Evolutionary conservation across 169 alveolate genomes (phyloP).

Genomic region (Plasmodium yoelii): DNA sequence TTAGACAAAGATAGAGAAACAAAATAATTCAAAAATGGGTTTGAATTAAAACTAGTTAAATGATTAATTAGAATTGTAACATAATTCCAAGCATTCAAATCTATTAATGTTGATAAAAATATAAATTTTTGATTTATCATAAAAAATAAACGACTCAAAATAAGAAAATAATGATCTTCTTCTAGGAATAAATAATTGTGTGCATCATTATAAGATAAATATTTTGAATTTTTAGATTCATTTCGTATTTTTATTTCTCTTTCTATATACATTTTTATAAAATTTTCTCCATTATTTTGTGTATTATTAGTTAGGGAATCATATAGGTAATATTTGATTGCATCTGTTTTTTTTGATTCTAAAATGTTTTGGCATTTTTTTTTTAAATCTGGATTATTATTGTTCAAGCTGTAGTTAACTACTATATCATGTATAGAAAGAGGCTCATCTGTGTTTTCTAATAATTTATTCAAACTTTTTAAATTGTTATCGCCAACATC

Average conservation of each 20-base stretch:
- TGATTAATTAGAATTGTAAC: slow-evolving; percentile 9
- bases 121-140: slow-evolving; percentile 31
- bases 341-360: slow-evolving; percentile 22
- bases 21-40: slow-evolving; percentile 50
- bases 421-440: slow-evolving; percentile 8
- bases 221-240: slow-evolving; percentile 22
- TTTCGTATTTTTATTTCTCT: slow-evolving; percentile 48
- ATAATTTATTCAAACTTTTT: not conserved
- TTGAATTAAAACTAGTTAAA: slow-evolving; percentile 32
- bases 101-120: slow-evolving; percentile 33
- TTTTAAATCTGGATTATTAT: slow-evolving; percentile 37
- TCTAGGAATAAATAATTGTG: slow-evolving; percentile 31
- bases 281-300: slow-evolving; percentile 15
- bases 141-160: slow-evolving; percentile 34
- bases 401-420: slow-evolving; percentile 12
- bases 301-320: slow-evolving; percentile 28
- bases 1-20: slow-evolving; percentile 3
- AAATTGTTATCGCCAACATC: not conserved
- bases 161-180: slow-evolving; percentile 21
- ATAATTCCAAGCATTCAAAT: slow-evolving; percentile 55
- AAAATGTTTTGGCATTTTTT: slow-evolving; percentile 33
- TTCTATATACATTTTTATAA: slow-evolving; percentile 33
- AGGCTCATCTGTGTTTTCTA: slow-evolving; percentile 19
- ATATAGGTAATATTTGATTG: slow-evolving; percentile 16
- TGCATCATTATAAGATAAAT: slow-evolving; percentile 2